Base-by-base conservation (phyloP, 495 filamentous ascomycete species). In the Trichoderma gamsii region DNA sequence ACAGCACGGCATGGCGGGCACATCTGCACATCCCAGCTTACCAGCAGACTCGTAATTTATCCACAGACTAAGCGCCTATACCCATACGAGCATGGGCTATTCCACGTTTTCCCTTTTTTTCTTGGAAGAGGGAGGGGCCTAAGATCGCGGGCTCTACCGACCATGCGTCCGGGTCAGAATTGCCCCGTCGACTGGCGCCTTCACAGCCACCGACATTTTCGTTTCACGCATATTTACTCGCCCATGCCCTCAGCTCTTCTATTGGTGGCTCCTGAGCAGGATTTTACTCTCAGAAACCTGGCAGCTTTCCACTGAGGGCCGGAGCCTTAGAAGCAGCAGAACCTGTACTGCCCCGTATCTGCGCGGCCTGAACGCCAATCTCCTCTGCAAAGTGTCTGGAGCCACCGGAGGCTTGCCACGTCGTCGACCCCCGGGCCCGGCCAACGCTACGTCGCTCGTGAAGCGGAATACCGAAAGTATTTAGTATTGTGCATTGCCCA, bases 151-250 rank as follows among this genome's bases (percentile, higher is more conserved):
- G 16, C 16, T 52, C 49, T 21, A 21, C n/a, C 18, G 8, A n/a
- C 49, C 49, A 25, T 23, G 44, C 15, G n/a, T 23, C 2, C 49
- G 16, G 8, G 49, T 21, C 21, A 52, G 18, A 23, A 23, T 52
- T 52, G 18, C 21, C 21, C 49, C 49, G 49, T 52, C 18, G 21
- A 52, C 5, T 46, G 43, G 43, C 43, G 43, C 43, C 43, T 7
- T 38, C 35, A 38, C 49, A 23, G 49, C 49, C 49, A 52, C 49
- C 49, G 49, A 52, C 49, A 52, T 52, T 52, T 52, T n/a, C 49
- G 49, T n/a, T 52, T 9, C 7, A n/a, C 18, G 12, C 43, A 46
- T 46, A n/a, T 52, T 52, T 52, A 52, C 49, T 52, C n/a, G 18
- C 12, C 43, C 13, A 16, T 18, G 43, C 43, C 43, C 3, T 16